Base-by-base conservation (phyloP, 257 asterid genomes). In the Solanum pinnatisectum region DNA sequence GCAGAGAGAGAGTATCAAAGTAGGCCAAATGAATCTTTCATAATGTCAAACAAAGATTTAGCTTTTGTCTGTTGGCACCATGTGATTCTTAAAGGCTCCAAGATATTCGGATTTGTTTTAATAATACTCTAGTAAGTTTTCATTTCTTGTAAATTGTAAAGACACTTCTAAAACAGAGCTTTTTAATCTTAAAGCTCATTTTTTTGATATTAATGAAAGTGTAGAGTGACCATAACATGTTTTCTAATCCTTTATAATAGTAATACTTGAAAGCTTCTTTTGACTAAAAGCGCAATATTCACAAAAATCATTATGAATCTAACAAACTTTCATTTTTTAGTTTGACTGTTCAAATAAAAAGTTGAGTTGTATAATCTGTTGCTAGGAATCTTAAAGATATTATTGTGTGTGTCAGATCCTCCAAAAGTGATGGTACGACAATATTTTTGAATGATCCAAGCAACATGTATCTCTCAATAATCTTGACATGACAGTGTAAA, bases 201-300 rank as follows among this genome's bases (percentile, higher is more conserved):
- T 86, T 89, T 86, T 91, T 85, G 87, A 87, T 86, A 88, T 87
- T 39, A 86, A 92, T 90, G 93, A 85, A 90, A 91, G 92, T 91
- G 76, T 76, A 13, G 76, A 30, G 76, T 6, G 84, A 87, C 91
- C 88, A 89, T 71, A 70, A 84, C 86, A 68, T 78, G 87, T 87
- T n/a, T 39, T 23, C 3, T 42, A 14, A 56, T 20, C 65, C 65
- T 56, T 56, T 56, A 20, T 56, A 56, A 20, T 56, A 56, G 65
- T 20, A 56, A 22, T 42, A 44, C 67, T 44, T 30, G 67, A 79
- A 79, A 79, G 67, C 40, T 79, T 79, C 59, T 91, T 90, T 93
- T 91, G 94, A 92, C 96, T 44, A 8, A 56, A 56, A 74, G 32
- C 20, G 83, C 83, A 74, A 74, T 36, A 35, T 74, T 90, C 18